These are phyloP conservation scores for Collybia sordida DNA, from an alignment of 768 basidiomycete genomes.

Conservation along the genomic window DNA sequence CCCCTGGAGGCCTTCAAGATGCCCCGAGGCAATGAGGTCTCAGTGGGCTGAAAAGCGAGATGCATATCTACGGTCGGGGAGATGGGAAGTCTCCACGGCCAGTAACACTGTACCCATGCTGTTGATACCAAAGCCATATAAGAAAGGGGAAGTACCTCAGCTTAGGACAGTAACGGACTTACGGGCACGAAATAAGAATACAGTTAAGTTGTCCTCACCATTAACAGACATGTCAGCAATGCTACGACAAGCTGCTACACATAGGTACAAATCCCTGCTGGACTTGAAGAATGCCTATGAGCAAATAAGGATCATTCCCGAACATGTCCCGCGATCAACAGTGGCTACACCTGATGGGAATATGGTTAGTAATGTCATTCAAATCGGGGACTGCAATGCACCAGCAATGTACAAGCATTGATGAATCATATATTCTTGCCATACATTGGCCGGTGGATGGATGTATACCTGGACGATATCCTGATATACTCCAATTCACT, in stretches of 20 bases:
- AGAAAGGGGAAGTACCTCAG: background rate
- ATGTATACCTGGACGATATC: slow-evolving; percentile 6
- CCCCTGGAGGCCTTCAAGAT: slow-evolving; percentile 12
- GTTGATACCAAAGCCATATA: background rate
- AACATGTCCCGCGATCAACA: slow-evolving; percentile 1
- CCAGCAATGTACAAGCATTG: slow-evolving; percentile 17
- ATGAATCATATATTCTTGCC: slow-evolving; percentile 34
- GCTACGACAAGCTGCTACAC: background rate
- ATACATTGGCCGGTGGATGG: slow-evolving; percentile 18
- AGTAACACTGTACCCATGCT: slow-evolving; percentile 1
- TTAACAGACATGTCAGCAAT: slow-evolving; percentile 7
- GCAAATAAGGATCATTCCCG: slow-evolving; percentile 9
- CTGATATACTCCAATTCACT: slow-evolving; percentile 34
- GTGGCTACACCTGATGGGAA: slow-evolving; percentile 13
- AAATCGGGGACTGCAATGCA: slow-evolving; percentile 4
- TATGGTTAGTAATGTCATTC: slow-evolving; percentile 5
- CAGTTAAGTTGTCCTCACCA: slow-evolving; percentile 9
- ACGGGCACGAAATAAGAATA: slow-evolving; percentile 2
- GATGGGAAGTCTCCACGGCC: slow-evolving; percentile 5
- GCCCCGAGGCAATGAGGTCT: slow-evolving; percentile 8
- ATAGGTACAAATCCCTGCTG: background rate
- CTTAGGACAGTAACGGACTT: background rate
- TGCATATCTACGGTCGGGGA: slow-evolving; percentile 3
- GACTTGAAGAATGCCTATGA: slow-evolving; percentile 10
- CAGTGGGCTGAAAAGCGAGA: slow-evolving; percentile 10